Percentiles rank a stretch among this genome's conserved stretches.
phyloP scores from a whole-genome alignment of 2,329 filamentous ascomycete genomes.

The Bipolaris bicolor region DNA sequence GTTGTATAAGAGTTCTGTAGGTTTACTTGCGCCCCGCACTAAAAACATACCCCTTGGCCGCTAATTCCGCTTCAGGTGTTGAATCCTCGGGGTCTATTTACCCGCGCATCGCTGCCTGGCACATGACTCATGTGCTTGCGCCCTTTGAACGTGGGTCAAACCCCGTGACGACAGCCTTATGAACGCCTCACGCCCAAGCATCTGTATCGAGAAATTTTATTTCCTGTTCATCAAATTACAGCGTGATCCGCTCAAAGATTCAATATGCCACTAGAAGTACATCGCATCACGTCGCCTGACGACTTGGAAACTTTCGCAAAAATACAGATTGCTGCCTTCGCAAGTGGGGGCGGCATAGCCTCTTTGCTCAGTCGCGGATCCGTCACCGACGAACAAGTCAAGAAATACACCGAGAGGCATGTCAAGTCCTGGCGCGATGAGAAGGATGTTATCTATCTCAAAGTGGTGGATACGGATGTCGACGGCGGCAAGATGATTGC shows the following conservation, averaged over 20 bases:
- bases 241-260: neutral
- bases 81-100: neutral
- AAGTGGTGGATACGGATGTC: conserved; percentile 44
- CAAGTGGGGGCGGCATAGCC: conserved; percentile 34
- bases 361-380: conserved; percentile 28
- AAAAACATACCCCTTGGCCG: too few relatives aligned
- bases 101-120: conserved; percentile 7
- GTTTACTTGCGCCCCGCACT: too few relatives aligned
- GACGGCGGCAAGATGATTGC: conserved; percentile 42
- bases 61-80: conserved; percentile 4
- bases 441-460: conserved; percentile 36
- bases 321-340: conserved; percentile 41
- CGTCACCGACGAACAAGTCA: conserved; percentile 24
- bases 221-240: neutral
- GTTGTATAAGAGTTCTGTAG: too few relatives aligned
- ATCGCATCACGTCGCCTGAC: conserved; percentile 26
- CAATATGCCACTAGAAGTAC: conserved; percentile 46
- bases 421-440: conserved; percentile 36
- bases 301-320: conserved; percentile 39
- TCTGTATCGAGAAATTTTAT: neutral
- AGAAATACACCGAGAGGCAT: conserved; percentile 32
- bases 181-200: neutral
- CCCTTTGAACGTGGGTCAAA: neutral
- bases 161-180: neutral
- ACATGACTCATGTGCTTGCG: conserved; percentile 11